phyloP scores from a whole-genome alignment of 805 yeast genomes.

The Tetrapisispora nanseiensis region DNA sequence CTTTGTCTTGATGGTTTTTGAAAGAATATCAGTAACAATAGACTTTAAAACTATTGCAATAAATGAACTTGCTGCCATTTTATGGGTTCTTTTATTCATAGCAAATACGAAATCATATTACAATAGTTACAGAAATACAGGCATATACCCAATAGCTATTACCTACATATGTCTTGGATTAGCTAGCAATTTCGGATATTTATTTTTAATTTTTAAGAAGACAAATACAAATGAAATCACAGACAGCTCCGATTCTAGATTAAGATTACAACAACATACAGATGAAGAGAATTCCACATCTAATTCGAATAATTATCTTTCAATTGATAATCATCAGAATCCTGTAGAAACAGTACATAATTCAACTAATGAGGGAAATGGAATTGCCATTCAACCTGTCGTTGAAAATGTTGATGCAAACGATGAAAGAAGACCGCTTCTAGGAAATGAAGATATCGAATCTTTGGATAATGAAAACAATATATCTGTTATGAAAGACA shows the following conservation, averaged over 20 bases:
- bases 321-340: background rate
- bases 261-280: background rate
- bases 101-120: conserved; percentile 41
- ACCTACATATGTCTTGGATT: background rate
- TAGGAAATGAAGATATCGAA: conserved; percentile 3
- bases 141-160: conserved; percentile 38
- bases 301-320: background rate
- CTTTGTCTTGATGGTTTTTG: conserved; percentile 36
- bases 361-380: background rate
- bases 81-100: conserved; percentile 49
- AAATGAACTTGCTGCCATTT: conserved; percentile 42
- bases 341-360: background rate
- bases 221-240: background rate
- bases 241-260: background rate
- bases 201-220: conserved; percentile 3
- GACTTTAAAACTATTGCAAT: conserved; percentile 52
- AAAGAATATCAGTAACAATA: conserved; percentile 36
- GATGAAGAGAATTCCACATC: background rate
- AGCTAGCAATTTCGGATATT: conserved; percentile 1
- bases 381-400: background rate
- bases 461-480: background rate
- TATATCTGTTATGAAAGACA: background rate
- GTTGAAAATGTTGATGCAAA: background rate
- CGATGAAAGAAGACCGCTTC: conserved; percentile 30
- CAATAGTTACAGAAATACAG: conserved; percentile 37